Evolutionary conservation across 805 yeast species (phyloP).

Genomic region (Hanseniaspora mollemarum): DNA sequence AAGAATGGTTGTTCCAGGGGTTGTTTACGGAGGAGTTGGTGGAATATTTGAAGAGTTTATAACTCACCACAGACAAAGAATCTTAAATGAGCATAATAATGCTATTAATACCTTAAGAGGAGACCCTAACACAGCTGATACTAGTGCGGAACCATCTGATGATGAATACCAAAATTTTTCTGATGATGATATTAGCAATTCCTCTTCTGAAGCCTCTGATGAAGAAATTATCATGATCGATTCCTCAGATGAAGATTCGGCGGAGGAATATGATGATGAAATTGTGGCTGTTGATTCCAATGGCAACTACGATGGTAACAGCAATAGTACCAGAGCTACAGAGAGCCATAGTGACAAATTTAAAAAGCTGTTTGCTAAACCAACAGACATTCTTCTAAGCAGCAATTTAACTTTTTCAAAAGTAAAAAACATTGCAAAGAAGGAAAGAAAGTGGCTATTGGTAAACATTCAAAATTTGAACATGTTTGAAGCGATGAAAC

Average conservation of each 20-base stretch:
- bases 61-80: constrained; percentile 25
- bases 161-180: neutral
- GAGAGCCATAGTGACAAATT: constrained; percentile 40
- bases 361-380: constrained; percentile 81
- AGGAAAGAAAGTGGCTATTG: constrained; percentile 64
- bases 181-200: constrained; percentile 9
- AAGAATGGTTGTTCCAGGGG: constrained; percentile 28
- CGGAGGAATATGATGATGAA: neutral
- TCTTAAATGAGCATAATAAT: neutral
- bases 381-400: constrained; percentile 47
- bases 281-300: neutral
- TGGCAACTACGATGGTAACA: neutral
- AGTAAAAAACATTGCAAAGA: constrained; percentile 57
- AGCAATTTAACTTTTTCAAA: constrained; percentile 36
- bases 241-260: neutral
- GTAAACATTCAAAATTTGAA: constrained; percentile 77
- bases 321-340: constrained; percentile 22
- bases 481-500: constrained; percentile 77
- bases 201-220: constrained; percentile 36
- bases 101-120: no score
- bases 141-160: constrained; percentile 14
- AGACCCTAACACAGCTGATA: no score
- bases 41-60: constrained; percentile 27
- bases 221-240: constrained; percentile 32
- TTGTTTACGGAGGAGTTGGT: constrained; percentile 32